Evolutionary conservation across 192 early-diverging fungal genomes (phyloP).

Genomic region (Podila horticola): DNA sequence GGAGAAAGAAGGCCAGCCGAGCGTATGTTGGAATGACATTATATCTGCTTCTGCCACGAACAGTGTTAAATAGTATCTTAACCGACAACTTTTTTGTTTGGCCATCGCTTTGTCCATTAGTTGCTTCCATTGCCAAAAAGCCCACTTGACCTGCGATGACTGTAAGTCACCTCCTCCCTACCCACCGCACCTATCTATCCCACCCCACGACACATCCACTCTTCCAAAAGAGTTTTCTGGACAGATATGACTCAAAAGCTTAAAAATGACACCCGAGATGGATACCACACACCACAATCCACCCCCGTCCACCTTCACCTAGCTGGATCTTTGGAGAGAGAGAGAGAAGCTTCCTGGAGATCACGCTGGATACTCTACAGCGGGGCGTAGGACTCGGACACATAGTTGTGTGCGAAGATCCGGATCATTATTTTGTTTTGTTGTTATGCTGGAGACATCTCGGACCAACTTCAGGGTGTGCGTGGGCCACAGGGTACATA

Average conservation of each 20-base stretch:
- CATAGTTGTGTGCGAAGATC: too few relatives aligned
- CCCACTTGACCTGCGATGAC: slow-evolving; percentile 80
- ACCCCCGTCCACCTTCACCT: not conserved
- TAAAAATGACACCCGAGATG: not conserved
- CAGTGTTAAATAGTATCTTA: not conserved
- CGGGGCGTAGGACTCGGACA: too few relatives aligned
- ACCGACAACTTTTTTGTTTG: not conserved
- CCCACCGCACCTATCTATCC: slow-evolving; percentile 2
- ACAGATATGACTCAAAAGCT: slow-evolving; percentile 1
- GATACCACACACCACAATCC: not conserved
- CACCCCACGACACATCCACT: not conserved
- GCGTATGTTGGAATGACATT: slow-evolving; percentile 36
- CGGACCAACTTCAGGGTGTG: too few relatives aligned
- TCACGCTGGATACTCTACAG: too few relatives aligned
- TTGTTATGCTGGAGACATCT: too few relatives aligned
- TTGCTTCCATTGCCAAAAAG: slow-evolving; percentile 81
- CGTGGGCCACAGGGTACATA: too few relatives aligned
- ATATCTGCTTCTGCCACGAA: not conserved
- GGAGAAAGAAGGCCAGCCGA: slow-evolving; percentile 66
- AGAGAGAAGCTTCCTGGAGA: not conserved
- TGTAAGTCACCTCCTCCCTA: slow-evolving; percentile 53
- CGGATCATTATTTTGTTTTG: too few relatives aligned
- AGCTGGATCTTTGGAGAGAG: not conserved
- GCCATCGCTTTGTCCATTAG: slow-evolving; percentile 16
- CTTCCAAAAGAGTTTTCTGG: not conserved